phyloP scores from a whole-genome alignment of 1,284 basidiomycete genomes.

The Trichosporon sp. region DNA sequence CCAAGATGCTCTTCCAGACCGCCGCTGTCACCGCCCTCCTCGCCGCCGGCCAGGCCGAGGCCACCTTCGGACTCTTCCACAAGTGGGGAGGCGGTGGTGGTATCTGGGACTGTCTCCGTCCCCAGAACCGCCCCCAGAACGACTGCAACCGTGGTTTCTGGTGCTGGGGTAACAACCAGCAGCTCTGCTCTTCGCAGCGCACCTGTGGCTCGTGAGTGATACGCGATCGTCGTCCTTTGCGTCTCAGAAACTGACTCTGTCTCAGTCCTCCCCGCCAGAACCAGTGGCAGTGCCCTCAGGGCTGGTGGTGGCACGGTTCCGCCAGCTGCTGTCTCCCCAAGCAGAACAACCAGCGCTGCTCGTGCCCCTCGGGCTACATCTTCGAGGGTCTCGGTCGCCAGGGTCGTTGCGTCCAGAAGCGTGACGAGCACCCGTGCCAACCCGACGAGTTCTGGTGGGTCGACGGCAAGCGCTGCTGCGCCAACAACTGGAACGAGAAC shows the following conservation, averaged over 20 bases:
- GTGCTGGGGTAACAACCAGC: slow-evolving; percentile 38
- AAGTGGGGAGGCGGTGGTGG: slow-evolving; percentile 31
- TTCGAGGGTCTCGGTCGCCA: slow-evolving; percentile 5
- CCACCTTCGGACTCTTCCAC: slow-evolving; percentile 23
- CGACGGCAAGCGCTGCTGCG: slow-evolving; percentile 17
- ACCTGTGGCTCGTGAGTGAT: slow-evolving; percentile 26
- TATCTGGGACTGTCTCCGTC: background rate
- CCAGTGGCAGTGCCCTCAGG: slow-evolving; percentile 48
- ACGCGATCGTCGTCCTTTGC: slow-evolving; percentile 37
- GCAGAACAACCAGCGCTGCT: slow-evolving; percentile 19
- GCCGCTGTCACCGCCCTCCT: slow-evolving; percentile 29
- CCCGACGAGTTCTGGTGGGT: slow-evolving; percentile 18
- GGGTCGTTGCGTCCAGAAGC: slow-evolving; percentile 8
- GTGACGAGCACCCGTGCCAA: background rate
- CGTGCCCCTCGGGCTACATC: slow-evolving; percentile 16
- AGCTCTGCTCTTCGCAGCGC: slow-evolving; percentile 14
- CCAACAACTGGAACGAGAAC: slow-evolving; percentile 10
- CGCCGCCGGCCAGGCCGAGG: slow-evolving; percentile 30
- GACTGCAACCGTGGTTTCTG: slow-evolving; percentile 45
- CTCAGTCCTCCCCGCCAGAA: slow-evolving; percentile 35
- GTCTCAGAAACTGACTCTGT: slow-evolving; percentile 42
- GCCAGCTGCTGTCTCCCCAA: slow-evolving; percentile 7
- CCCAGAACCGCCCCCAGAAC: slow-evolving; percentile 3
- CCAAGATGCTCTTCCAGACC: slow-evolving; percentile 19
- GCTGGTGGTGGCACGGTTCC: slow-evolving; percentile 51